Conservation (phyloP, 805 yeast genomes). For the Cyberlindnera xishuangbannaensis region DNA sequence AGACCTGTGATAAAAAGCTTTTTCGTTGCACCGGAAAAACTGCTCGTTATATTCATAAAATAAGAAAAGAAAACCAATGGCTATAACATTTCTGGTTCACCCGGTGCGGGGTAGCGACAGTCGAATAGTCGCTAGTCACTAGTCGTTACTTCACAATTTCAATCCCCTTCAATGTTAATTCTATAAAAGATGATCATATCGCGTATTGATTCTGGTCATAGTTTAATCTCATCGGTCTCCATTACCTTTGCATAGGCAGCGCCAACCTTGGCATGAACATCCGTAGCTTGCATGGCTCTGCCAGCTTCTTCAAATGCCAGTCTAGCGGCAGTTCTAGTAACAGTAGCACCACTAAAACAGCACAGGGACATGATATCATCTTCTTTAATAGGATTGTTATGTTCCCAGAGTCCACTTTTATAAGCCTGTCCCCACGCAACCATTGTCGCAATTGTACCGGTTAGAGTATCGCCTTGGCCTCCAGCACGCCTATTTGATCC, state of each 20-base stretch:
- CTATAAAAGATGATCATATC: too few relatives aligned
- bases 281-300: conserved; percentile 81
- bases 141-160: too few relatives aligned
- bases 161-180: too few relatives aligned
- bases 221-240: too few relatives aligned
- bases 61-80: too few relatives aligned
- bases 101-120: too few relatives aligned
- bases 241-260: conserved; percentile 40
- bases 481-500: conserved; percentile 86
- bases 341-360: conserved; percentile 63
- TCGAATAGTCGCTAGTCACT: too few relatives aligned
- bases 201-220: too few relatives aligned
- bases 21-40: conserved; percentile 25
- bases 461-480: conserved; percentile 93
- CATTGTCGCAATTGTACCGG: conserved; percentile 81
- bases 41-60: conserved; percentile 28
- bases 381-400: conserved; percentile 26
- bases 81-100: too few relatives aligned
- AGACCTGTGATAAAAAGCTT: conserved; percentile 23
- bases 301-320: conserved; percentile 62
- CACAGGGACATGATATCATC: conserved; percentile 42
- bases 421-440: conserved; percentile 75
- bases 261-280: conserved; percentile 65
- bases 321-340: conserved; percentile 60
- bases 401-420: conserved; percentile 53